Conservation (phyloP, 495 filamentous ascomycete species). For the Tuber umbilicatum region DNA sequence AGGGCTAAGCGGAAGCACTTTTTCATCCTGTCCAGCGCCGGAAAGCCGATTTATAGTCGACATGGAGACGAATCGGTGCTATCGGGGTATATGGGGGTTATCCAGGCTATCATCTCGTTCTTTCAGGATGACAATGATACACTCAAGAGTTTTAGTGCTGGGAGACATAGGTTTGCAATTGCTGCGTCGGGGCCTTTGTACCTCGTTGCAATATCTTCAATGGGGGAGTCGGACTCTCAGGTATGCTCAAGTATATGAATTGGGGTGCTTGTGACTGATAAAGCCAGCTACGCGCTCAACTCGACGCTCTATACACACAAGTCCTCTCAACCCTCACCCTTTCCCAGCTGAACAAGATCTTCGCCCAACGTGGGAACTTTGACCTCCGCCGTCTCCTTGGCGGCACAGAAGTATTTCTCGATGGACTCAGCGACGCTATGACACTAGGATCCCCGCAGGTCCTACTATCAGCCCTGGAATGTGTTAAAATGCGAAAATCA, state of each 20-base stretch:
- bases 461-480: slow-evolving; percentile 83
- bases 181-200: slow-evolving; percentile 77
- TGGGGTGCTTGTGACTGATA: background rate
- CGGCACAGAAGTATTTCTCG: slow-evolving; percentile 85
- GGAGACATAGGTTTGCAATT: slow-evolving; percentile 75
- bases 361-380: slow-evolving; percentile 80
- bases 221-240: slow-evolving; percentile 72
- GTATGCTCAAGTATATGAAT: slow-evolving; percentile 4
- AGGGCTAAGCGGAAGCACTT: slow-evolving; percentile 81
- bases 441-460: slow-evolving; percentile 84
- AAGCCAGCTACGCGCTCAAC: slow-evolving; percentile 71
- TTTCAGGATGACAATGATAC: slow-evolving; percentile 72
- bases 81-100: slow-evolving; percentile 88
- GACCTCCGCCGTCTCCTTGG: slow-evolving; percentile 88
- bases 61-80: slow-evolving; percentile 85
- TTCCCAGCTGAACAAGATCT: slow-evolving; percentile 79
- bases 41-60: slow-evolving; percentile 95
- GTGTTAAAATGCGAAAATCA: slow-evolving; percentile 75
- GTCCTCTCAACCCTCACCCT: slow-evolving; percentile 91
- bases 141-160: slow-evolving; percentile 75
- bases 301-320: slow-evolving; percentile 95
- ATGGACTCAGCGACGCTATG: slow-evolving; percentile 87
- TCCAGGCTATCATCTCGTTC: slow-evolving; percentile 93
- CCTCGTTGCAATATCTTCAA: slow-evolving; percentile 82
- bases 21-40: slow-evolving; percentile 87